These are phyloP conservation scores for Chytridiales sp. DNA, from an alignment of 371 early-diverging fungal genomes.

Conservation along the genomic window DNA sequence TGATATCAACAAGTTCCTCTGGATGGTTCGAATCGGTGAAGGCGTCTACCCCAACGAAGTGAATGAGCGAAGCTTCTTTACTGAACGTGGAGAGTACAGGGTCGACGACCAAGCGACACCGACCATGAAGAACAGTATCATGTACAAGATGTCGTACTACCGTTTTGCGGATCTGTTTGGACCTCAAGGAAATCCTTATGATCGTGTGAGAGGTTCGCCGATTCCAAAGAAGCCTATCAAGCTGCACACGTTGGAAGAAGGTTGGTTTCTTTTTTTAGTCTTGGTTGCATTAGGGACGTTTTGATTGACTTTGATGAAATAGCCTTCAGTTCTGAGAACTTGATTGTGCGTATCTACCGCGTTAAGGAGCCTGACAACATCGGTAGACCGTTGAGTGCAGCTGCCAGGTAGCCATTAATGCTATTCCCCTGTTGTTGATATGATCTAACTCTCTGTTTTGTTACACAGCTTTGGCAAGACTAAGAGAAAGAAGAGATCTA, in stretches of 20 bases:
- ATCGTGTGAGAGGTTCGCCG: conserved; percentile 83
- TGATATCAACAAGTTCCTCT: conserved; percentile 99
- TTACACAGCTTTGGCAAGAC: conserved; percentile 25
- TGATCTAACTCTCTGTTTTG: not conserved
- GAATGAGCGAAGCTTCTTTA: conserved; percentile 85
- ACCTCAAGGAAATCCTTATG: conserved; percentile 65
- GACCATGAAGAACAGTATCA: conserved; percentile 86
- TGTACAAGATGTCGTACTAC: conserved; percentile 98
- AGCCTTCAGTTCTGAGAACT: conserved; percentile 61
- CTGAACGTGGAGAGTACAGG: conserved; percentile 84
- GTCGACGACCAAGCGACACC: conserved; percentile 87
- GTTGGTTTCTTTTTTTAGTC: conserved; percentile 1
- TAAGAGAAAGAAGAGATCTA: conserved; percentile 30
- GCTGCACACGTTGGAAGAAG: conserved; percentile 83
- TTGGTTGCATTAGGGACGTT: not conserved
- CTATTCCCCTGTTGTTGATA: not conserved
- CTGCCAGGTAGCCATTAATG: conserved; percentile 47
- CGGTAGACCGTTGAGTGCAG: conserved; percentile 76
- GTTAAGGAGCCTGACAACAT: conserved; percentile 91
- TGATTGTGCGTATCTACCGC: conserved; percentile 96
- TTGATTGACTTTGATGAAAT: conserved; percentile 3
- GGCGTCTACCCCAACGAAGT: conserved; percentile 95
- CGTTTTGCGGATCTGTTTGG: conserved; percentile 87
- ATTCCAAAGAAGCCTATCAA: conserved; percentile 77
- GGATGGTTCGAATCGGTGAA: conserved; percentile 99